Evolutionary conservation across 2,329 filamentous ascomycete genomes (phyloP), one percentile per base, ranked within the genome.

Genomic region (Biscogniauxia sp.): DNA sequence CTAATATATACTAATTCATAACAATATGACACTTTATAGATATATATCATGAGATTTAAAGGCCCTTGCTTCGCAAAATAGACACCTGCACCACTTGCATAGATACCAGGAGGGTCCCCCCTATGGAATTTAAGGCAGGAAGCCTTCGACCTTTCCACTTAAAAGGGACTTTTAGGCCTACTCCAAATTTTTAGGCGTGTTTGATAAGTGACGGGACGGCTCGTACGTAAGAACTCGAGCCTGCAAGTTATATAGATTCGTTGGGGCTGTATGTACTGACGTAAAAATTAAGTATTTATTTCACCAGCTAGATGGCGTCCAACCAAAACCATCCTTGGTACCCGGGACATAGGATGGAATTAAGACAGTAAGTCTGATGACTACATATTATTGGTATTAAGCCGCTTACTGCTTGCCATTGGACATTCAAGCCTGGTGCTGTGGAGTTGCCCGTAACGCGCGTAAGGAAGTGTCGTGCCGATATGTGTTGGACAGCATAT

Each of bases 361-460:
- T 45, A 45, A 45, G 37, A 45, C 23, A 20, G 25, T 57, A 9
- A 23, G 11, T n/a, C 11, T 45, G 37, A 45, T 45, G 13, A 11
- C 37, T 45, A 17, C 37, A 17, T 45, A 17, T 45, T 56, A 63
- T 59, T 60, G 45, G 51, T 59, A 62, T 62, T 55, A 59, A 51
- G 55, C 13, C 52, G 49, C 62, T 62, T 55, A 54, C 2, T 26
- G n/a, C 6, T 23, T 20, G 8, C 41, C 15, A 41, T 32, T 50
- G 20, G 51, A 55, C 20, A 55, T 51, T 20, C 54, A 51, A 11
- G 20, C 17, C 37, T 45, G 17, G 37, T 45, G 37, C 37, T 45
- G 17, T 45, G 15, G 37, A 25, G 37, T 19, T 15, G n/a, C 54
- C 25, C 51, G 45, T 55, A 64, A 63, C 60, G 62, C 19, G 54